Conservation (phyloP, 257 asterid species). For the Anisodus acutangulus region DNA sequence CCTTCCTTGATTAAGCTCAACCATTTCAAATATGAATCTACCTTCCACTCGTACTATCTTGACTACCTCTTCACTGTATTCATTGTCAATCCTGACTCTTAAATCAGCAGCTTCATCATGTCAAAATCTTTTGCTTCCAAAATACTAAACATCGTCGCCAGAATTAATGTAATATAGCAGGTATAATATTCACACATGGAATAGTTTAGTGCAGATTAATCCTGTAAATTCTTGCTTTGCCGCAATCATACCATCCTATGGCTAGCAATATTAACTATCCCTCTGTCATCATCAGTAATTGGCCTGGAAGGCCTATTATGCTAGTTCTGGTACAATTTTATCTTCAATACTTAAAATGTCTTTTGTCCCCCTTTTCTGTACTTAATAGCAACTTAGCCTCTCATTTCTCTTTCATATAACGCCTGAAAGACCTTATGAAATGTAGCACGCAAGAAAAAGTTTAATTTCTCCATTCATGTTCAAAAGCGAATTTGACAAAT, state of each 20-base stretch:
- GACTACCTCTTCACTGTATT: background rate
- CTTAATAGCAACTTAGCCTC: constrained; percentile 6
- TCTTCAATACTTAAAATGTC: constrained; percentile 12
- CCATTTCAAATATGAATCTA: constrained; percentile 19
- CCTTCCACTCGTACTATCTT: background rate
- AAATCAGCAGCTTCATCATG: constrained; percentile 12
- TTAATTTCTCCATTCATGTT: background rate
- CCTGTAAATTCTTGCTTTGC: background rate
- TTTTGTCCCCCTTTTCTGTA: background rate
- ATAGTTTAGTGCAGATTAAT: background rate
- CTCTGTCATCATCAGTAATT: constrained; percentile 5
- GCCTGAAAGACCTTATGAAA: background rate
- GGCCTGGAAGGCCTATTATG: background rate
- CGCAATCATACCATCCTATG: constrained; percentile 3
- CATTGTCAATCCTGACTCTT: background rate
- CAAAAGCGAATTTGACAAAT: background rate
- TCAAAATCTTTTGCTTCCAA: constrained; percentile 14
- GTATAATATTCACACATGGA: background rate
- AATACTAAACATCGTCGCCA: constrained; percentile 19
- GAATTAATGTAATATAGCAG: background rate
- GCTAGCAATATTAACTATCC: background rate
- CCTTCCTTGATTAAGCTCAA: constrained; percentile 17
- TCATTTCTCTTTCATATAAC: background rate
- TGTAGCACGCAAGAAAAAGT: background rate
- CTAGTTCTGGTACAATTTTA: background rate